Base-by-base conservation (phyloP, 164 flowering plant genomes). In the Protea cynaroides region DNA sequence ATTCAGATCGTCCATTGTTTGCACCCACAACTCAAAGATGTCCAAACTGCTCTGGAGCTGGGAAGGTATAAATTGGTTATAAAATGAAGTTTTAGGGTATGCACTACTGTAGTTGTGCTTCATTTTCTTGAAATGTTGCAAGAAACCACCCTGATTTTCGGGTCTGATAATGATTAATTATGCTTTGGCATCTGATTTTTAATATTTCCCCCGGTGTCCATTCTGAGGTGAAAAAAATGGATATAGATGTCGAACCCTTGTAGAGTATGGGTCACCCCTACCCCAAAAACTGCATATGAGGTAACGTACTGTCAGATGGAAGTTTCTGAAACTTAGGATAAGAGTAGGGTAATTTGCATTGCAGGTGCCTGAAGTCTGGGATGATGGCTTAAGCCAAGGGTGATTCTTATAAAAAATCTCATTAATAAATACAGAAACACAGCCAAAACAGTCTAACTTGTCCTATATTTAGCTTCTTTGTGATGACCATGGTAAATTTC, bases 31-130 rank as follows among this genome's bases (percentile, higher is more conserved):
- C 90, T 46, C 66, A 68, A 69, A 87, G 98, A 74, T 90, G 98
- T 75, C 66, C 63, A 37, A 90, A 84, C 69, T 93, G 98, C 81
- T 93, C 97, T 15, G 98, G 98, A 18, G 81, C 93, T 23, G 98
- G 97, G 73, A 93, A 90, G 97, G 98, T 90, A 87, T 25, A 8
- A 1, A 50, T 43, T 56, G 54, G 61, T 23, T 1, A 37, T 18
- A 50, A 36, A 2, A 4, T 25, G 25, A 7, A 29, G 5, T 17
- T 17, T 25, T 50, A 10, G 25, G n/a, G 7, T 36, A n/a, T 40
- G 8, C 6, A 59, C 9, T 8, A 11, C 46, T 12, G 6, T 49
- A 18, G 17, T 49, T 49, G n/a, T 13, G 52, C 52, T 49, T 49
- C 52, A 49, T 49, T 49, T 49, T 5, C 52, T 12, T 49, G 19